These are phyloP conservation scores for Juglanconis juglandina DNA, from an alignment of 2,329 filamentous ascomycete species.

Conservation along the genomic window DNA sequence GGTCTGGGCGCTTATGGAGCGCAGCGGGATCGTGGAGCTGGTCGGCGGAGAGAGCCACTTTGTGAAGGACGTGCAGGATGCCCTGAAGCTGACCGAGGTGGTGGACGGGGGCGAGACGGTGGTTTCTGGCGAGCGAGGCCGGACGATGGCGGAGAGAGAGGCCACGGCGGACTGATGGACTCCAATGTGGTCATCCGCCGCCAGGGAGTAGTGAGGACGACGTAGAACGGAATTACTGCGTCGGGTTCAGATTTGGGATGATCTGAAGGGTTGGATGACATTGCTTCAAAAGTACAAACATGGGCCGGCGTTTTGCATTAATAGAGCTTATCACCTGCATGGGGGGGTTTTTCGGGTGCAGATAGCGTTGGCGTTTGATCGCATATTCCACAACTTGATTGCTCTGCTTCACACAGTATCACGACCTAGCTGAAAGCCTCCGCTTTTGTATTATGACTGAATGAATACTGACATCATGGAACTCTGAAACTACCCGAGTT, in stretches of 20 bases:
- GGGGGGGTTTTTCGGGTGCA: too few species aligned
- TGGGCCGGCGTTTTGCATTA: background rate
- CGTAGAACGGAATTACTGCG: background rate
- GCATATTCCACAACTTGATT: too few species aligned
- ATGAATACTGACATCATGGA: too few species aligned
- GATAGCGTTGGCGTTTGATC: too few species aligned
- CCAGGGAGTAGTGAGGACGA: background rate
- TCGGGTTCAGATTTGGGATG: background rate
- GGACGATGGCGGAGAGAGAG: constrained; percentile 16
- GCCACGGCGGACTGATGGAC: constrained; percentile 3
- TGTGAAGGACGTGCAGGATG: constrained; percentile 78
- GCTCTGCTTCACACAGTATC: too few species aligned
- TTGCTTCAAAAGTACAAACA: background rate
- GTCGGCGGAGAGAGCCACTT: constrained; percentile 78
- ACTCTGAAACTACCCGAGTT: too few species aligned
- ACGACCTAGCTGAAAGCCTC: too few species aligned
- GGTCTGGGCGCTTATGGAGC: constrained; percentile 72
- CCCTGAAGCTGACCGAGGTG: constrained; percentile 74
- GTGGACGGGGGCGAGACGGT: constrained; percentile 47
- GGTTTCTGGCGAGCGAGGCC: constrained; percentile 3
- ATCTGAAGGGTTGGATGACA: background rate
- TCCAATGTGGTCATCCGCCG: background rate
- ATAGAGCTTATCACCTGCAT: background rate
- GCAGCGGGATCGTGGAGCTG: constrained; percentile 79
- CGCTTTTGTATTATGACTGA: too few species aligned